These are phyloP conservation scores for Aspergillus incahuasiensis DNA, from an alignment of 495 filamentous ascomycete genomes.

Conservation along the genomic window DNA sequence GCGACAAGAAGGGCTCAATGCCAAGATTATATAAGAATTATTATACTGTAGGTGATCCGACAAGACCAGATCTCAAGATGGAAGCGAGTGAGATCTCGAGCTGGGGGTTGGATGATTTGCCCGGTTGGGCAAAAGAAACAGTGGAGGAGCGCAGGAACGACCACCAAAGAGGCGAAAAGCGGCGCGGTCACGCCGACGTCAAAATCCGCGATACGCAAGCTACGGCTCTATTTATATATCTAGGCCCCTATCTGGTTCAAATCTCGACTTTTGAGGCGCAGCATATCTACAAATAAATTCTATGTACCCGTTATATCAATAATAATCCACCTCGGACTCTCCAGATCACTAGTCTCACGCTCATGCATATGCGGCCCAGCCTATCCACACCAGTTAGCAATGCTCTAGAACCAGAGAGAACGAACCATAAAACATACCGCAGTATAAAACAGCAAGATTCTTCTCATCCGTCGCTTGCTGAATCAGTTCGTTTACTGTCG, in stretches of 20 bases:
- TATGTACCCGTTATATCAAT: background rate
- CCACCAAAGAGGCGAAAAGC: background rate
- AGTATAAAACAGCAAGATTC: slow-evolving; percentile 88
- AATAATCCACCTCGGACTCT: background rate
- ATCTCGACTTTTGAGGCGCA: no score
- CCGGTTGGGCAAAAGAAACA: background rate
- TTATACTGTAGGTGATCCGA: background rate
- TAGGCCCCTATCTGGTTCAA: background rate
- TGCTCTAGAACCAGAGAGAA: background rate
- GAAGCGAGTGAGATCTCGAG: background rate
- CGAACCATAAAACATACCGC: slow-evolving; percentile 52
- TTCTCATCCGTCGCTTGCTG: slow-evolving; percentile 90
- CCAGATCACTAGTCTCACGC: background rate
- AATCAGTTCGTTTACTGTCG: slow-evolving; percentile 94
- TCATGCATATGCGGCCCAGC: slow-evolving; percentile 27
- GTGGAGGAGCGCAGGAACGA: background rate
- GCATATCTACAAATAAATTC: background rate
- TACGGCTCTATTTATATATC: background rate
- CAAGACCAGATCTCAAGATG: background rate
- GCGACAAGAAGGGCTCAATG: background rate
- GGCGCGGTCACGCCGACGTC: slow-evolving; percentile 2
- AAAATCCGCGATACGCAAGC: background rate
- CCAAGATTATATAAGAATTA: background rate
- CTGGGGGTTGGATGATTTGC: background rate
- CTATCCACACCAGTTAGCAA: slow-evolving; percentile 3